Evolutionary conservation across 2,329 filamentous ascomycete genomes (phyloP).

Genomic region (Byssoonygena ceratinophila): DNA sequence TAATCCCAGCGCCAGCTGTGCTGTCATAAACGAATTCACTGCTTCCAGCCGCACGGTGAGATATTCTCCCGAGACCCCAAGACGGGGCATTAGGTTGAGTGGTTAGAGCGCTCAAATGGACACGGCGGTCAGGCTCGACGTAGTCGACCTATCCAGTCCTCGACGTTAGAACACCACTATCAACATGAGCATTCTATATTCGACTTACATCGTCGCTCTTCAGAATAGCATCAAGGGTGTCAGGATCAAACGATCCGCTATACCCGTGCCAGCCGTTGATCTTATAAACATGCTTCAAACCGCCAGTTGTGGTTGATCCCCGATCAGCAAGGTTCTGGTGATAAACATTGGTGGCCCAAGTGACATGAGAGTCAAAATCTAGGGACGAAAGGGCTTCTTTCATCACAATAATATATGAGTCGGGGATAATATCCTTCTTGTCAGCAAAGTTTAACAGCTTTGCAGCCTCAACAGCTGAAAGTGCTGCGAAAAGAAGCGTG

Average conservation of each 20-base stretch:
- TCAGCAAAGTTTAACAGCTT: neutral
- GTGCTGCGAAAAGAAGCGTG: neutral
- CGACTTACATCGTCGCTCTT: slow-evolving; percentile 12
- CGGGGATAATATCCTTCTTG: slow-evolving; percentile 11
- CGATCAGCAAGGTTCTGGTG: slow-evolving; percentile 3
- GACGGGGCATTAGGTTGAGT: slow-evolving; percentile 22
- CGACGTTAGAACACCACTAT: neutral
- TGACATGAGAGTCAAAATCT: slow-evolving; percentile 13
- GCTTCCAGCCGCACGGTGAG: slow-evolving; percentile 20
- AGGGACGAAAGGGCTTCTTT: slow-evolving; percentile 9
- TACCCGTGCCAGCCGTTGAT: slow-evolving; percentile 16
- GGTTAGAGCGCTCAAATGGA: neutral
- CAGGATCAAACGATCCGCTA: slow-evolving; percentile 13
- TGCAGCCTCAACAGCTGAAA: slow-evolving; percentile 8
- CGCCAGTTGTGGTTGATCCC: neutral
- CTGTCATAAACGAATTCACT: slow-evolving; percentile 30
- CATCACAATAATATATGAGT: slow-evolving; percentile 16
- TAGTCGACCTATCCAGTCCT: slow-evolving; percentile 14
- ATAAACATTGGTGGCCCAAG: slow-evolving; percentile 13
- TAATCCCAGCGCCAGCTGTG: slow-evolving; percentile 27
- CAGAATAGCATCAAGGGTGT: slow-evolving; percentile 12
- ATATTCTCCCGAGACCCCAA: slow-evolving; percentile 30
- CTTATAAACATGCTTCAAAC: slow-evolving; percentile 11
- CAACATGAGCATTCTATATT: neutral
- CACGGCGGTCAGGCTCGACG: slow-evolving; percentile 13